Conservation (phyloP, 1,284 basidiomycete species). For the Cyathus olla region DNA sequence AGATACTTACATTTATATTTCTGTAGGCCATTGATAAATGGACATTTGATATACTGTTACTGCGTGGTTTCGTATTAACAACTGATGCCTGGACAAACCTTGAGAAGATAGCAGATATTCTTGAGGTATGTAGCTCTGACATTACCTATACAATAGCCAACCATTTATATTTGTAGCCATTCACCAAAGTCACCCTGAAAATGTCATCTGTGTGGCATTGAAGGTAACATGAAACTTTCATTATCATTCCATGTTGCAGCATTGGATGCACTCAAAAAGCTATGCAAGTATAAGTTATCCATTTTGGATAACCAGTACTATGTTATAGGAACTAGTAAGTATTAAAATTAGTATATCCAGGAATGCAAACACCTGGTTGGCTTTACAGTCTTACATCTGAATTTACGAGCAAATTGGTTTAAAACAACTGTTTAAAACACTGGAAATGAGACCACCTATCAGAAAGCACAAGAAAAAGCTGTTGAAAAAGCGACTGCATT, state of each 20-base stretch:
- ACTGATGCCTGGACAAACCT: slow-evolving; percentile 16
- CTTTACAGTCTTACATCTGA: slow-evolving; percentile 23
- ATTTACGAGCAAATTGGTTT: slow-evolving; percentile 21
- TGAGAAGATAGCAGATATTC: slow-evolving; percentile 10
- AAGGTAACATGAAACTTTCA: too few relatives aligned
- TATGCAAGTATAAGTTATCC: slow-evolving; percentile 12
- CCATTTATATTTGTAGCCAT: slow-evolving; percentile 12
- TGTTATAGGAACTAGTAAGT: slow-evolving; percentile 17
- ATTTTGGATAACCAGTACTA: slow-evolving; percentile 21
- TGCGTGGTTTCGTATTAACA: slow-evolving; percentile 6
- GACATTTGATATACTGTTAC: not conserved
- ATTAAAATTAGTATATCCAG: not conserved
- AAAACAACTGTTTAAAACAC: not conserved
- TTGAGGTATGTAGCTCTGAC: slow-evolving; percentile 14
- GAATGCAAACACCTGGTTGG: not conserved
- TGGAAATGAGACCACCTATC: not conserved
- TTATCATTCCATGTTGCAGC: too few relatives aligned
- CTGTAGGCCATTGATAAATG: too few relatives aligned
- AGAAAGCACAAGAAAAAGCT: not conserved
- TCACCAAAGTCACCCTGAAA: slow-evolving; percentile 27
- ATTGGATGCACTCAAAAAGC: too few relatives aligned
- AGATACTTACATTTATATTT: too few relatives aligned
- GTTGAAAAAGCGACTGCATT: too few relatives aligned
- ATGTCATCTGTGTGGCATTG: slow-evolving; percentile 8
- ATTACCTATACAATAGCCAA: slow-evolving; percentile 1